Evolutionary conservation across 306 rosid genomes (phyloP).

Genomic region (Crotalaria pallida): DNA sequence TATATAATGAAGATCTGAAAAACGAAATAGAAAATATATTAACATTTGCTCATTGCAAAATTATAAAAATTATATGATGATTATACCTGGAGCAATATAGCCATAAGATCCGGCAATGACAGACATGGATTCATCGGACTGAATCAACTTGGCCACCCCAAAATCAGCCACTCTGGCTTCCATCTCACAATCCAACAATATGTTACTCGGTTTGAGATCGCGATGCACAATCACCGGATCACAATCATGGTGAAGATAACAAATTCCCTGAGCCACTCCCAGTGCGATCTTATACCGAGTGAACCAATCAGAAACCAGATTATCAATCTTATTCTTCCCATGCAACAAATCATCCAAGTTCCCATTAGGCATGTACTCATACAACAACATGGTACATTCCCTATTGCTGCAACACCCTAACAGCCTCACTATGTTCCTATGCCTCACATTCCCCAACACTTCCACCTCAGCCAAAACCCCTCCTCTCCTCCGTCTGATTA

Average conservation of each 20-base stretch:
- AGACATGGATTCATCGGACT: constrained; percentile 83
- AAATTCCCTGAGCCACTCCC: constrained; percentile 95
- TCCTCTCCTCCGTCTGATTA: constrained; percentile 72
- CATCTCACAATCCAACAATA: constrained; percentile 78
- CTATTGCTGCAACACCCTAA: constrained; percentile 90
- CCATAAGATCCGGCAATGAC: constrained; percentile 97
- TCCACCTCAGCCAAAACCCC: constrained; percentile 94
- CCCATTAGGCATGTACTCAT: constrained; percentile 94
- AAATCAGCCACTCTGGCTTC: constrained; percentile 95
- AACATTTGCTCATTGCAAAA: not conserved
- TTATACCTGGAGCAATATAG: constrained; percentile 89
- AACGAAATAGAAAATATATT: not conserved
- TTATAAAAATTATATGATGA: not conserved
- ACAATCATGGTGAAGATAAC: constrained; percentile 95
- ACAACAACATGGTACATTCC: constrained; percentile 83
- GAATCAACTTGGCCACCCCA: constrained; percentile 87
- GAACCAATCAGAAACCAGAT: constrained; percentile 71
- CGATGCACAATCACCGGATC: constrained; percentile 89
- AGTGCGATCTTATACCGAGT: constrained; percentile 76
- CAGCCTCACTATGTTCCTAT: constrained; percentile 89
- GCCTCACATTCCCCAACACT: constrained; percentile 90
- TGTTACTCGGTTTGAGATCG: constrained; percentile 86
- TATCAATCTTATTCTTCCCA: constrained; percentile 62
- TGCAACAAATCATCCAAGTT: constrained; percentile 76
- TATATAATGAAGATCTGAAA: not conserved